phyloP scores from a whole-genome alignment of 2,329 filamentous ascomycete genomes.

The Aspergillus ruber region DNA sequence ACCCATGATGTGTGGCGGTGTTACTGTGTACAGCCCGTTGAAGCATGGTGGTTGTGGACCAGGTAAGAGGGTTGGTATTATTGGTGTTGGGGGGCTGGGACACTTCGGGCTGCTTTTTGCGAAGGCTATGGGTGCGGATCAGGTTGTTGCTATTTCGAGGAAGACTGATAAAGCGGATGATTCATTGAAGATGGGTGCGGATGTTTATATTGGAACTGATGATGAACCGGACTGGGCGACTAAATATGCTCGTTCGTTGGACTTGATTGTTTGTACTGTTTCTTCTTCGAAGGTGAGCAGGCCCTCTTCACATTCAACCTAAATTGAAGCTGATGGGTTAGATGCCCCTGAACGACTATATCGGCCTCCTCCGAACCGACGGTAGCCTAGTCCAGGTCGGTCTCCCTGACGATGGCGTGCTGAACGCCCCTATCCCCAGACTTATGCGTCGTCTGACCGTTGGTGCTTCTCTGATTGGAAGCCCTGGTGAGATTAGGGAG shows the following conservation, averaged over 20 bases:
- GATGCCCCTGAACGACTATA: constrained; percentile 58
- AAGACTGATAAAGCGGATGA: constrained; percentile 46
- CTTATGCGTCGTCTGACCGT: constrained; percentile 51
- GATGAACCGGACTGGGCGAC: constrained; percentile 50
- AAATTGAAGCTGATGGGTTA: constrained; percentile 3
- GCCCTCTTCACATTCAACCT: background rate
- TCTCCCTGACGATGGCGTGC: constrained; percentile 52
- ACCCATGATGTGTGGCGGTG: constrained; percentile 72
- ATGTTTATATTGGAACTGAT: constrained; percentile 50
- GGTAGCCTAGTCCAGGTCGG: constrained; percentile 61
- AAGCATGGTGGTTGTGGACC: constrained; percentile 62
- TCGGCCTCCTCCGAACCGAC: constrained; percentile 50
- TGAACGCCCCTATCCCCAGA: constrained; percentile 49
- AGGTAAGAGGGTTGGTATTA: constrained; percentile 64
- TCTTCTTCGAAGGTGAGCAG: constrained; percentile 34
- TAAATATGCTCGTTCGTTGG: constrained; percentile 44
- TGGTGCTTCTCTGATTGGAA: constrained; percentile 40
- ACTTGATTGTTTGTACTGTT: constrained; percentile 53
- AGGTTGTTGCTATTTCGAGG: constrained; percentile 52
- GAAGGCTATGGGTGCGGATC: constrained; percentile 63
- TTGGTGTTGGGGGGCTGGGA: constrained; percentile 68
- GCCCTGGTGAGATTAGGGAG: constrained; percentile 34
- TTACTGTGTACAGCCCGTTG: constrained; percentile 67
- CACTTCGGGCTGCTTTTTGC: constrained; percentile 68
- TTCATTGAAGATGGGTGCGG: constrained; percentile 50